phyloP scores from a whole-genome alignment of 805 yeast genomes.

The Hanseniaspora singularis region DNA sequence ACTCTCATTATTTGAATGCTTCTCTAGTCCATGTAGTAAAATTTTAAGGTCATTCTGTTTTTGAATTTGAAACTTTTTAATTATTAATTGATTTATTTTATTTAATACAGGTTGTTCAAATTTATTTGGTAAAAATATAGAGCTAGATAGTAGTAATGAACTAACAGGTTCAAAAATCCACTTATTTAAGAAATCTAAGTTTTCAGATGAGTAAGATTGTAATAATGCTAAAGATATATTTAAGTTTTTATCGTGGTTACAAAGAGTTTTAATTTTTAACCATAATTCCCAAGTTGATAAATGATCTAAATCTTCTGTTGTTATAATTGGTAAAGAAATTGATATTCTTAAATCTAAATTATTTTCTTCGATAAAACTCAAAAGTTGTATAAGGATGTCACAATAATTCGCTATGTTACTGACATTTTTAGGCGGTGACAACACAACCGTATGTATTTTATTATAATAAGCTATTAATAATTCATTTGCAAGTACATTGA shows the following conservation, averaged over 20 bases:
- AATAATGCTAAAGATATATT: constrained; percentile 73
- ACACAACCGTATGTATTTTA: constrained; percentile 36
- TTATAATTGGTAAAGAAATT: constrained; percentile 37
- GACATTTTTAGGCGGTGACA: constrained; percentile 55
- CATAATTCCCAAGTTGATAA: constrained; percentile 65
- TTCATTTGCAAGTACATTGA: constrained; percentile 47
- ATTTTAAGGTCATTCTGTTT: constrained; percentile 33
- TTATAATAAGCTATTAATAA: constrained; percentile 34
- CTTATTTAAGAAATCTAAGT: constrained; percentile 33
- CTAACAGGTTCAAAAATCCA: constrained; percentile 63
- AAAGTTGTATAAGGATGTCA: constrained; percentile 32
- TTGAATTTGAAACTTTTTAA: constrained; percentile 30
- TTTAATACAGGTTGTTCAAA: constrained; percentile 55
- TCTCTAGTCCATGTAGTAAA: constrained; percentile 45
- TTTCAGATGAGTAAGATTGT: constrained; percentile 41
- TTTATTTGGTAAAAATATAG: constrained; percentile 46
- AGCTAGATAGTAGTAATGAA: constrained; percentile 43
- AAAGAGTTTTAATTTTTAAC: constrained; percentile 49
- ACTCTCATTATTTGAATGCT: constrained; percentile 26
- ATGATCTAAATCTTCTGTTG: constrained; percentile 36
- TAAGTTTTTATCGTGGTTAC: constrained; percentile 42
- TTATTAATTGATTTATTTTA: constrained; percentile 42
- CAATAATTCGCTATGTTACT: constrained; percentile 41
- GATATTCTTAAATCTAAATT: constrained; percentile 33
- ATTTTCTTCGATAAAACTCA: constrained; percentile 17